Evolutionary conservation across 140 eudicot genomes (phyloP).

Genomic region (Cichorium intybus): DNA sequence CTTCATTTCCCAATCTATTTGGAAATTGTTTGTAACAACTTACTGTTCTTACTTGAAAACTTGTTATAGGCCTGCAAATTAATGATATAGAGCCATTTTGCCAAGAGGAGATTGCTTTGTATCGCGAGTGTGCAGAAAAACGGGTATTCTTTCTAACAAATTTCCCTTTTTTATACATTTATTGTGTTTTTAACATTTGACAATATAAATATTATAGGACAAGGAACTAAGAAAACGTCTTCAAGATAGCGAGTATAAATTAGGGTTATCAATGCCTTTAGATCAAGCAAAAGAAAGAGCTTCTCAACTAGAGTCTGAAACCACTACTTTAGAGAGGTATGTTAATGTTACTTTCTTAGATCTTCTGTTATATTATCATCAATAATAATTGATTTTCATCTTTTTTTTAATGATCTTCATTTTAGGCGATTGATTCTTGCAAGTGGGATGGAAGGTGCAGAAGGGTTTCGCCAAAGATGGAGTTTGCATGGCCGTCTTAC

Average conservation of each 20-base stretch:
- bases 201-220: conserved; percentile 43
- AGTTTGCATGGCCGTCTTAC: conserved; percentile 90
- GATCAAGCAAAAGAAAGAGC: conserved; percentile 79
- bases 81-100: conserved; percentile 97
- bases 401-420: neutral
- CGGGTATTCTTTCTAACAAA: conserved; percentile 43
- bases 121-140: conserved; percentile 80
- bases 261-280: conserved; percentile 91
- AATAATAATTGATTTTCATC: neutral
- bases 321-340: conserved; percentile 85
- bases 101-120: conserved; percentile 93
- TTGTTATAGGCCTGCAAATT: conserved; percentile 65
- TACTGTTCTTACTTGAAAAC: conserved; percentile 5
- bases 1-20: neutral
- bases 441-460: conserved; percentile 90
- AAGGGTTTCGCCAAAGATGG: conserved; percentile 97
- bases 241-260: conserved; percentile 86
- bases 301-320: conserved; percentile 83
- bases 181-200: too few relatives aligned
- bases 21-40: neutral
- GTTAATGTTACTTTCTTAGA: neutral
- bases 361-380: neutral
- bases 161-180: neutral
- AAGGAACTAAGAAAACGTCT: conserved; percentile 78
- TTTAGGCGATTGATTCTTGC: conserved; percentile 89